These are phyloP conservation scores for Leishmania major DNA, from an alignment of 208 protist genomes.

Conservation along the genomic window DNA sequence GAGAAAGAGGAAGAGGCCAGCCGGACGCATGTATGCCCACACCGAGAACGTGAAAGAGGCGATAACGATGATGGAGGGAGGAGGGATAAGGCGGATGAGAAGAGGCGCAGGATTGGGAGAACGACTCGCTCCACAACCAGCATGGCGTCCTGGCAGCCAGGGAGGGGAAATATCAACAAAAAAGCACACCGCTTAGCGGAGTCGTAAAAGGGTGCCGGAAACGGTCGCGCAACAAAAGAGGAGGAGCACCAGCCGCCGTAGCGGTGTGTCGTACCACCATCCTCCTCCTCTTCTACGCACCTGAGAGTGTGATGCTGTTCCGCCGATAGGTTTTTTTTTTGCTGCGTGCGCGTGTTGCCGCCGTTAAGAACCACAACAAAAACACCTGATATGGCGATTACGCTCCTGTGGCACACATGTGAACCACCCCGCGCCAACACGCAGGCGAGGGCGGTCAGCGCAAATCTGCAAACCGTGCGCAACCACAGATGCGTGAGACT, in stretches of 20 bases:
- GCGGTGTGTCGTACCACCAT: neutral
- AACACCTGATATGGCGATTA: neutral
- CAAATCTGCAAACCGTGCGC: neutral
- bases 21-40: neutral
- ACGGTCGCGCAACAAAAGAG: neutral
- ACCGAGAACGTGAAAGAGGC: neutral
- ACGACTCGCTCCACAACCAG: neutral
- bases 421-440: neutral
- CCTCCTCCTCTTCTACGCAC: neutral
- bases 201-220: neutral
- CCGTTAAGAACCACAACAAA: neutral
- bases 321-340: neutral
- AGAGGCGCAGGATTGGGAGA: neutral
- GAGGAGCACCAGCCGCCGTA: neutral
- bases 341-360: neutral
- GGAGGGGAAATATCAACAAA: too few species aligned
- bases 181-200: neutral
- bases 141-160: neutral
- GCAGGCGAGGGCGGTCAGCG: neutral
- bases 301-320: neutral
- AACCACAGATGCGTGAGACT: neutral
- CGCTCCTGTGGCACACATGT: neutral
- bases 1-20: neutral
- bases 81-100: neutral
- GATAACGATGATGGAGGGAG: neutral